Conservation (phyloP, 495 filamentous ascomycete genomes). For the Penicillium herquei region DNA sequence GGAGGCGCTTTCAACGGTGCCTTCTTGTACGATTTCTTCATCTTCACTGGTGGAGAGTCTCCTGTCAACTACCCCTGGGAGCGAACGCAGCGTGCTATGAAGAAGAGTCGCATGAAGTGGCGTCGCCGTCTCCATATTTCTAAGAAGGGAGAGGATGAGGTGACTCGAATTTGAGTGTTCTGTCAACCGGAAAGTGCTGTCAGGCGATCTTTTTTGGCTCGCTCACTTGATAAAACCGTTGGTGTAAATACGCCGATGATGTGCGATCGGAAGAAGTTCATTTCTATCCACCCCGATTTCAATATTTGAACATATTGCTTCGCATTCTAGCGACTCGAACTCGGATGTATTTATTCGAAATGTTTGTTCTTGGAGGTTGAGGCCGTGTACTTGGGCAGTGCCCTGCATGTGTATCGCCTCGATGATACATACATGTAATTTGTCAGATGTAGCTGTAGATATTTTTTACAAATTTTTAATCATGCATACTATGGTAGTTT, state of each 20-base stretch:
- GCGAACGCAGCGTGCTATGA: constrained; percentile 32
- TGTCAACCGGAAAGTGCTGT: neutral
- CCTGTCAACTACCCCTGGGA: constrained; percentile 51
- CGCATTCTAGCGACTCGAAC: no score
- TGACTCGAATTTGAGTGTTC: neutral
- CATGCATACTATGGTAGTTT: no score
- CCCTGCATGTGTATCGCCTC: no score
- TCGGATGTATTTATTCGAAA: no score
- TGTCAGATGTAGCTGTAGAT: neutral
- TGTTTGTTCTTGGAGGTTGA: no score
- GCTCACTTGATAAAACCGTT: no score
- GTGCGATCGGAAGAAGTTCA: no score
- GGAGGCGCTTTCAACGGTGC: constrained; percentile 45
- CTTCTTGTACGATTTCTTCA: constrained; percentile 52
- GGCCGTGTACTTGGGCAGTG: no score
- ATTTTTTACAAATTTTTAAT: neutral
- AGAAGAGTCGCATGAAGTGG: constrained; percentile 37
- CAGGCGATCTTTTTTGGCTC: neutral
- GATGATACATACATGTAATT: no score
- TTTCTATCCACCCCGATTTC: no score
- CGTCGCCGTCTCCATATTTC: constrained; percentile 22
- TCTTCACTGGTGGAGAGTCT: constrained; percentile 53
- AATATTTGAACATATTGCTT: no score
- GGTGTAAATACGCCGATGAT: no score
- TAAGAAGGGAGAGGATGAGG: constrained; percentile 4